phyloP scores from a whole-genome alignment of 331 rosid species.

The Stylosanthes scabra region DNA sequence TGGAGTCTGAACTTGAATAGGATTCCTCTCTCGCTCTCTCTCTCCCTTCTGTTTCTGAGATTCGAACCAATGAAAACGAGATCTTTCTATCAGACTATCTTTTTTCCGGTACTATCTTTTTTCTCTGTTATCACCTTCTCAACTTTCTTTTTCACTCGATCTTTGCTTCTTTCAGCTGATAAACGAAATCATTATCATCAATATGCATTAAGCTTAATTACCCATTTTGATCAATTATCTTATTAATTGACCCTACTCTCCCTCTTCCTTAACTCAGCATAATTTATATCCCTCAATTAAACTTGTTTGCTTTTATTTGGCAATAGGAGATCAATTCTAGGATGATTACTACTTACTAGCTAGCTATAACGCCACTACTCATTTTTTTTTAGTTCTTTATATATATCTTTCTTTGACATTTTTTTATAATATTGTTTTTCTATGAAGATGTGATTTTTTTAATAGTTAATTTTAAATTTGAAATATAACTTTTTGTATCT shows the following conservation, averaged over 20 bases:
- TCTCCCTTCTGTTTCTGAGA: slow-evolving; percentile 44
- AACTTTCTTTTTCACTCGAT: slow-evolving; percentile 14
- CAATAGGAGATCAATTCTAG: neutral
- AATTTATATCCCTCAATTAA: neutral
- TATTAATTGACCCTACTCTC: slow-evolving; percentile 10
- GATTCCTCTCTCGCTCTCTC: neutral
- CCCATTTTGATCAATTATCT: slow-evolving; percentile 5
- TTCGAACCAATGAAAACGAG: slow-evolving; percentile 47
- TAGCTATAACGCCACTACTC: neutral
- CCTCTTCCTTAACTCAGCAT: neutral
- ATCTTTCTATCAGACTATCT: slow-evolving; percentile 41
- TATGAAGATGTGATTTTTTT: too few species aligned
- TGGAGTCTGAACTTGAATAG: too few species aligned
- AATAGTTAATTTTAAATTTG: too few species aligned
- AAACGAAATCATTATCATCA: slow-evolving; percentile 21
- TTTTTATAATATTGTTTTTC: too few species aligned
- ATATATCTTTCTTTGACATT: too few species aligned
- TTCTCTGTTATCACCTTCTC: slow-evolving; percentile 1
- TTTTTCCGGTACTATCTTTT: too few species aligned
- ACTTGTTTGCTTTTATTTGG: neutral
- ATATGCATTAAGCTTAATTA: neutral
- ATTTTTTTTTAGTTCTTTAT: neutral
- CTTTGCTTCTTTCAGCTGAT: neutral
- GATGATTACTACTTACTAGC: too few species aligned
- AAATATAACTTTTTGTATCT: too few species aligned